A percentile compares a stretch with the other conserved stretches of the same genome.
phyloP scores from a whole-genome alignment of 108 stramenopile genomes.

The Skeletonema tropicum region DNA sequence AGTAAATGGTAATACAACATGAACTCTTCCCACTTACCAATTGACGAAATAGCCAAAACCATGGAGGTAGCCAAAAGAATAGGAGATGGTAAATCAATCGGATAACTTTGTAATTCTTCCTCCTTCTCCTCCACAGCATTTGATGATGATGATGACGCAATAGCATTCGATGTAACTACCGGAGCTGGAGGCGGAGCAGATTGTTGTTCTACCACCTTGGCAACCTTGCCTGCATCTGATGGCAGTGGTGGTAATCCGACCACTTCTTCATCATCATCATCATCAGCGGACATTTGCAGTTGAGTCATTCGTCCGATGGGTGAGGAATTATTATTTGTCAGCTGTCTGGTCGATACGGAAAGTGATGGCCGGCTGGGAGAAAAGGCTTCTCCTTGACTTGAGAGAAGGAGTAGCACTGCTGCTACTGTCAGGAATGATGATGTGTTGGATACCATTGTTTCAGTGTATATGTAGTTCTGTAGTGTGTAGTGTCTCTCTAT shows the following conservation, averaged over 20 bases:
- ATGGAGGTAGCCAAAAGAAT: slow-evolving; percentile 77
- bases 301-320: background rate
- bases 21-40: slow-evolving; percentile 36
- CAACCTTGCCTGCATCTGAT: background rate
- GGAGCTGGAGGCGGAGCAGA: background rate
- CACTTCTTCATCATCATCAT: background rate
- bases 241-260: background rate
- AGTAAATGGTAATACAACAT: too few relatives aligned
- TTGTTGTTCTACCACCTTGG: background rate
- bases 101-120: slow-evolving; percentile 44
- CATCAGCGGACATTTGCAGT: background rate
- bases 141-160: background rate
- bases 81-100: slow-evolving; percentile 76
- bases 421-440: background rate
- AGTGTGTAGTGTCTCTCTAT: too few relatives aligned
- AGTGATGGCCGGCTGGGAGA: background rate
- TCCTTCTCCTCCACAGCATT: slow-evolving; percentile 1
- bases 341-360: background rate
- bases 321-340: background rate
- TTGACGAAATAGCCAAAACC: slow-evolving; percentile 75
- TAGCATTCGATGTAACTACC: background rate
- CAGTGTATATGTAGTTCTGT: too few relatives aligned
- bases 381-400: background rate
- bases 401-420: background rate
- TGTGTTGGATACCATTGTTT: background rate